Percentiles rank a stretch among this genome's conserved stretches.
These are phyloP conservation scores for Yamadazyma ubonensis DNA, from an alignment of 805 yeast genomes.

Conservation along the genomic window DNA sequence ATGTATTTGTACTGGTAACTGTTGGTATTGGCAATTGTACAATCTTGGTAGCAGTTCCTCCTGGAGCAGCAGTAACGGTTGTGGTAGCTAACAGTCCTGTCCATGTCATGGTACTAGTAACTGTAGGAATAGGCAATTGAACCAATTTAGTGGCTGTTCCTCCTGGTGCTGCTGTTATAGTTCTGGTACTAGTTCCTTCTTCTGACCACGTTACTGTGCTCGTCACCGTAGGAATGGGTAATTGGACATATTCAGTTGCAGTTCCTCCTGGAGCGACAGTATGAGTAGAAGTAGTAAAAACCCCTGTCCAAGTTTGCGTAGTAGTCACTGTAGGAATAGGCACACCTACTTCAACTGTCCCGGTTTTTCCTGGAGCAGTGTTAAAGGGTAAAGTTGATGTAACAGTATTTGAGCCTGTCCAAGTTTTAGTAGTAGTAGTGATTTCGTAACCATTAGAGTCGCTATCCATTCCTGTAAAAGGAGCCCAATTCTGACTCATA, in stretches of 20 bases:
- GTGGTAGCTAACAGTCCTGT: not conserved
- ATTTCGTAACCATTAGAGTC: constrained; percentile 17
- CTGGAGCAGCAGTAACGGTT: not conserved
- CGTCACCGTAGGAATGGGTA: constrained; percentile 17
- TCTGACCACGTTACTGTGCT: constrained; percentile 17
- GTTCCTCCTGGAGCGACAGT: constrained; percentile 20
- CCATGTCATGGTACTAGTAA: constrained; percentile 1
- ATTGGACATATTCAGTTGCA: constrained; percentile 19
- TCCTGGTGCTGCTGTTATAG: constrained; percentile 13
- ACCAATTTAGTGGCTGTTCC: constrained; percentile 2
- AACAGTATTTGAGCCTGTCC: constrained; percentile 19
- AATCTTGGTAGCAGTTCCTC: not conserved
- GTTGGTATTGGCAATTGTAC: not conserved
- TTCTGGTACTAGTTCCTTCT: too few species aligned
- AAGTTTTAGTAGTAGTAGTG: constrained; percentile 19
- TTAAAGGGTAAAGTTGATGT: constrained; percentile 19
- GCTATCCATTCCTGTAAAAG: constrained; percentile 3
- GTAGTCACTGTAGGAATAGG: constrained; percentile 20
- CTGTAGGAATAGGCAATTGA: not conserved
- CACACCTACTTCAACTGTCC: constrained; percentile 21
- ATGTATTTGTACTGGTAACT: not conserved
- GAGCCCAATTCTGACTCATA: not conserved
- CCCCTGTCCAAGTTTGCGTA: constrained; percentile 16
- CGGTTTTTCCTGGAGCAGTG: constrained; percentile 18
- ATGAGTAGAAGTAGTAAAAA: constrained; percentile 16